Evolutionary conservation across 1,284 basidiomycete genomes (phyloP).

Genomic region (Cutaneotrichosporon mucoides): DNA sequence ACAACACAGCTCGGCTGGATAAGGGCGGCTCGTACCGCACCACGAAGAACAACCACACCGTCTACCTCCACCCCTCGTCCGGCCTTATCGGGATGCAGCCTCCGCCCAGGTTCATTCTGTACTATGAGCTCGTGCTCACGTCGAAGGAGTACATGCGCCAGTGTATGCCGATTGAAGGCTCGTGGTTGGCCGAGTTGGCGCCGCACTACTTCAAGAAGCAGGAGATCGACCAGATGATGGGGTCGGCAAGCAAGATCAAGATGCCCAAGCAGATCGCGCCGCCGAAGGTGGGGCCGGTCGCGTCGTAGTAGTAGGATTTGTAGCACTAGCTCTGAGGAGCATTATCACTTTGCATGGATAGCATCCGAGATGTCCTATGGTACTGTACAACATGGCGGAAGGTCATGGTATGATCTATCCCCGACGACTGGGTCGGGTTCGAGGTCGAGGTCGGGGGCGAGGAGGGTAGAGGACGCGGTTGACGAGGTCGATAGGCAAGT

Average conservation of each 20-base stretch:
- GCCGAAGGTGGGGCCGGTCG: conserved; percentile 37
- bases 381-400: conserved; percentile 1
- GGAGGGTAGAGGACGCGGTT: conserved; percentile 62
- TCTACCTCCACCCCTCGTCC: conserved; percentile 94
- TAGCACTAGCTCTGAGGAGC: background rate
- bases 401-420: background rate
- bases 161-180: conserved; percentile 94
- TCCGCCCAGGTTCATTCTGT: conserved; percentile 81
- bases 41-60: conserved; percentile 90
- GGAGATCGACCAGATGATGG: conserved; percentile 76
- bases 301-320: background rate
- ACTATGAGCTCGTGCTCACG: conserved; percentile 73
- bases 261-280: conserved; percentile 64
- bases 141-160: conserved; percentile 65
- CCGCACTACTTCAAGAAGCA: conserved; percentile 90
- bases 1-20: conserved; percentile 84
- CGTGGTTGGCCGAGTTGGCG: conserved; percentile 90
- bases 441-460: background rate
- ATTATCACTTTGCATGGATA: conserved; percentile 2
- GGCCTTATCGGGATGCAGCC: conserved; percentile 93
- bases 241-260: conserved; percentile 68
- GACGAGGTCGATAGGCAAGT: conserved; percentile 74
- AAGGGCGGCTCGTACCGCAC: conserved; percentile 90
- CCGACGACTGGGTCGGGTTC: no score
- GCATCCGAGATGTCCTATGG: background rate